Percentiles rank a stretch among this genome's conserved stretches.
These are phyloP conservation scores for Metarhizium rileyi DNA, from an alignment of 2,329 filamentous ascomycete genomes.

Conservation along the genomic window DNA sequence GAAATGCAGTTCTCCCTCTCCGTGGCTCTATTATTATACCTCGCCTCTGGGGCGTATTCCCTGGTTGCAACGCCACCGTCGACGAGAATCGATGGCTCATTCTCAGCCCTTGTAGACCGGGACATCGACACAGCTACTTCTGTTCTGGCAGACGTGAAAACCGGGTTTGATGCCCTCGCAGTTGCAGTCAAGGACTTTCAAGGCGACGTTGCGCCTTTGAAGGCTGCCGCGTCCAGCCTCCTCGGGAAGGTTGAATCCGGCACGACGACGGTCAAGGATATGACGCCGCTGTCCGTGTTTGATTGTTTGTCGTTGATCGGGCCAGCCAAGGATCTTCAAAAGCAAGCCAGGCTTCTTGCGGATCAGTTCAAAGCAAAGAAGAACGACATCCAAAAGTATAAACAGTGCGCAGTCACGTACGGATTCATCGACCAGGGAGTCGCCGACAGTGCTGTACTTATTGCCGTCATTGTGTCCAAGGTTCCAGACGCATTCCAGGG, in stretches of 20 bases:
- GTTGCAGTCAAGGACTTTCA: slow-evolving; percentile 6
- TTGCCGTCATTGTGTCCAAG: neutral
- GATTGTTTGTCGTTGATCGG: slow-evolving; percentile 7
- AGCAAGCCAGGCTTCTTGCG: slow-evolving; percentile 4
- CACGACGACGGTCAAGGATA: slow-evolving; percentile 3
- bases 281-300: slow-evolving; percentile 7
- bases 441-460: neutral
- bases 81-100: neutral
- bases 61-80: neutral
- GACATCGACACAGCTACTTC: slow-evolving; percentile 8
- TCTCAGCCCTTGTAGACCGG: neutral
- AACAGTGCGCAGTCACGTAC: slow-evolving; percentile 4
- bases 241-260: slow-evolving; percentile 7
- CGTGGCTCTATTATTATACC: neutral
- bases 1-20: neutral
- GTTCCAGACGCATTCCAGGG: neutral
- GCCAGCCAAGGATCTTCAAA: slow-evolving; percentile 6
- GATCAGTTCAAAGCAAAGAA: slow-evolving; percentile 4
- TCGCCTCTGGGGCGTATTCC: neutral
- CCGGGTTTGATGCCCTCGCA: slow-evolving; percentile 4
- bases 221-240: slow-evolving; percentile 1
- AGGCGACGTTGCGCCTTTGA: slow-evolving; percentile 5
- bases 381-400: slow-evolving; percentile 3
- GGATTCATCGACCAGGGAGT: slow-evolving; percentile 1
- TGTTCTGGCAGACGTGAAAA: slow-evolving; percentile 8